These are phyloP conservation scores for Hansenula anomala DNA, from an alignment of 1,139 yeast genomes.

Conservation along the genomic window DNA sequence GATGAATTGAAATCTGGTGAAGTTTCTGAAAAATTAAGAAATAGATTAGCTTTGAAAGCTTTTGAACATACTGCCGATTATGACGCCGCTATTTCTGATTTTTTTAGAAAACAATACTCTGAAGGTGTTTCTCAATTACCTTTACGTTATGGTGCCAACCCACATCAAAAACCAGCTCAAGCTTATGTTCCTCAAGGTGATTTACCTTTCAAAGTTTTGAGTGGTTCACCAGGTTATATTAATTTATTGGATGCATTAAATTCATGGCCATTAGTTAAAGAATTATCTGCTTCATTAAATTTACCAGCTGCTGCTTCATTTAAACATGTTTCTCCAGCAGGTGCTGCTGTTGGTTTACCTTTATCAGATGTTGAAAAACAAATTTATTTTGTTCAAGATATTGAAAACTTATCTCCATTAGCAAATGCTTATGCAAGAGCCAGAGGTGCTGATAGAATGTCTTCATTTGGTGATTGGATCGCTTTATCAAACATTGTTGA, in stretches of 20 bases:
- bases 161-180: slow-evolving; percentile 99
- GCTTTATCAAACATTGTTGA: slow-evolving; percentile 96
- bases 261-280: slow-evolving; percentile 98
- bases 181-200: slow-evolving; percentile 82
- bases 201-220: slow-evolving; percentile 88
- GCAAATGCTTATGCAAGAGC: slow-evolving; percentile 99
- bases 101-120: slow-evolving; percentile 94
- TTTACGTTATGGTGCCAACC: slow-evolving; percentile 96
- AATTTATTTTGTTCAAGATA: slow-evolving; percentile 90
- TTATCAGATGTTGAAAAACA: slow-evolving; percentile 87
- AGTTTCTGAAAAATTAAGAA: slow-evolving; percentile 68
- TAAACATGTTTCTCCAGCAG: slow-evolving; percentile 98
- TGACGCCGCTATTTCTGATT: slow-evolving; percentile 92
- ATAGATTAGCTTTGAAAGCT: slow-evolving; percentile 88
- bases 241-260: slow-evolving; percentile 93
- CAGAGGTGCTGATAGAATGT: slow-evolving; percentile 99
- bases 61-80: slow-evolving; percentile 98
- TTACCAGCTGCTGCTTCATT: slow-evolving; percentile 98
- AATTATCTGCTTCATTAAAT: slow-evolving; percentile 87
- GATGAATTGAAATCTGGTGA: slow-evolving; percentile 73
- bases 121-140: slow-evolving; percentile 89
- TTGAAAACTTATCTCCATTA: slow-evolving; percentile 90
- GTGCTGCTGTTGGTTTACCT: slow-evolving; percentile 96
- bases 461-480: slow-evolving; percentile 97
- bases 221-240: slow-evolving; percentile 97